These are phyloP conservation scores for Dactylellina leptospora DNA, from an alignment of 2,329 filamentous ascomycete genomes.

Conservation along the genomic window DNA sequence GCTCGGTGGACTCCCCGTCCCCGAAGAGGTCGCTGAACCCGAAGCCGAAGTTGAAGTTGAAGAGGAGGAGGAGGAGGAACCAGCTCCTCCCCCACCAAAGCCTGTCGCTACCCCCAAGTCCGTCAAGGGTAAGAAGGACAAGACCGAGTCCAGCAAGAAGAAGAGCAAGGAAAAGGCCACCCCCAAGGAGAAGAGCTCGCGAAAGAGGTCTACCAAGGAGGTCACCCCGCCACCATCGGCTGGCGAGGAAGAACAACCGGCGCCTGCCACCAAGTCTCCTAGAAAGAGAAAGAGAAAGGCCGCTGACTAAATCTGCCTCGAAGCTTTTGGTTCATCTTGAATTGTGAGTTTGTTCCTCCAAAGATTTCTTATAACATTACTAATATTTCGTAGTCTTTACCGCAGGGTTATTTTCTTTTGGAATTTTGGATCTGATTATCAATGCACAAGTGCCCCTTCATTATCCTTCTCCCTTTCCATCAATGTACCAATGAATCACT, in stretches of 20 bases:
- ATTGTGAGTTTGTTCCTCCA: too few relatives aligned
- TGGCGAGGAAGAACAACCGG: constrained; percentile 34
- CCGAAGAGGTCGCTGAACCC: constrained; percentile 21
- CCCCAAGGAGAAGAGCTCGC: constrained; percentile 50
- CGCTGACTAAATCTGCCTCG: constrained; percentile 34
- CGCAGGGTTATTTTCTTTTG: too few relatives aligned
- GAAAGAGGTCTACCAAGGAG: constrained; percentile 47
- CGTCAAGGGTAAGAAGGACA: constrained; percentile 40
- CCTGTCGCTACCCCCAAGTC: constrained; percentile 25
- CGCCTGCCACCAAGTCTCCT: constrained; percentile 43
- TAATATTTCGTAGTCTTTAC: too few relatives aligned
- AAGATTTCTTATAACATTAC: too few relatives aligned
- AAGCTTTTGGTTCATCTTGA: too few relatives aligned
- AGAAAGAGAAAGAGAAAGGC: constrained; percentile 52
- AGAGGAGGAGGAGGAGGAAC: constrained; percentile 46
- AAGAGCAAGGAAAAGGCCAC: constrained; percentile 51
- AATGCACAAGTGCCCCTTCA: not conserved
- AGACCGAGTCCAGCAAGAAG: constrained; percentile 43
- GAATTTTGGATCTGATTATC: not conserved
- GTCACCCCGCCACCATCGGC: constrained; percentile 49
- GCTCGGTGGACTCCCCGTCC: constrained; percentile 26
- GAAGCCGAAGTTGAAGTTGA: constrained; percentile 28
- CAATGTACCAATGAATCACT: not conserved
- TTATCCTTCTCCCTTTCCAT: not conserved
- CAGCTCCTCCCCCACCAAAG: constrained; percentile 42